Base-by-base conservation (phyloP, 2,329 filamentous ascomycete species). In the Alternaria infectoria region DNA sequence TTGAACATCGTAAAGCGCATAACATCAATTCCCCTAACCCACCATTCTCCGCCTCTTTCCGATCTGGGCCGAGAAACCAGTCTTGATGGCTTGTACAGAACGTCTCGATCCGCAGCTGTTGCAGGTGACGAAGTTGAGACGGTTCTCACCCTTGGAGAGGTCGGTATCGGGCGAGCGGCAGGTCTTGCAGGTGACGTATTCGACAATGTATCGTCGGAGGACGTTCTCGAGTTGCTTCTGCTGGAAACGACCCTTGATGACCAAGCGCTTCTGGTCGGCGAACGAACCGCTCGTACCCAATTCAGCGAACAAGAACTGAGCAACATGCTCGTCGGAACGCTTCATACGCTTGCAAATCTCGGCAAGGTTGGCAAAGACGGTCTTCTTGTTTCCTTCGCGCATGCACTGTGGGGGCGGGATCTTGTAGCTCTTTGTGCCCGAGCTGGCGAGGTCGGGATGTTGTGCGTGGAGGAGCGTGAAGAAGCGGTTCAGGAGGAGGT, bases 291-390 rank as follows among this genome's bases (percentile, higher is more conserved):
- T 96, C 71, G 96, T 99, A 86, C 96, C 96, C 89, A 99, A 88
- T 83, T 99, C 96, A 71, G 96, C 94, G 83, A 99, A 97, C 81
- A 99, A 84, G 85, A 97, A 98, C 75, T 95, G 91, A 57, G 93
- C 98, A 71, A 99, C 92, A 85, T 97, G 96, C 84, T 99, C 96
- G 79, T 98, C 95, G 68, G 92, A 94, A 81, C 96, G 90, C 90
- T 99, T 99, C 94, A 99, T 98, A 76, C 95, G 90, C 88, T 97
- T 97, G 88, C 93, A 97, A 77, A 99, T 98, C 81, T 99, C 96
- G 80, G 93, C 89, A 79, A 99, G 96, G 86, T 99, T 99, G 86
- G 95, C 96, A 78, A 99, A 99, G 78, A 99, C 97, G 67, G 96
- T 99, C 90, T 79, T 79, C 89, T 97, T 96, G 90, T 99, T 99